Evolutionary conservation across 2,329 filamentous ascomycete species (phyloP), one percentile per base, ranked within the genome.

Genomic region (Ascochyta rabiei): DNA sequence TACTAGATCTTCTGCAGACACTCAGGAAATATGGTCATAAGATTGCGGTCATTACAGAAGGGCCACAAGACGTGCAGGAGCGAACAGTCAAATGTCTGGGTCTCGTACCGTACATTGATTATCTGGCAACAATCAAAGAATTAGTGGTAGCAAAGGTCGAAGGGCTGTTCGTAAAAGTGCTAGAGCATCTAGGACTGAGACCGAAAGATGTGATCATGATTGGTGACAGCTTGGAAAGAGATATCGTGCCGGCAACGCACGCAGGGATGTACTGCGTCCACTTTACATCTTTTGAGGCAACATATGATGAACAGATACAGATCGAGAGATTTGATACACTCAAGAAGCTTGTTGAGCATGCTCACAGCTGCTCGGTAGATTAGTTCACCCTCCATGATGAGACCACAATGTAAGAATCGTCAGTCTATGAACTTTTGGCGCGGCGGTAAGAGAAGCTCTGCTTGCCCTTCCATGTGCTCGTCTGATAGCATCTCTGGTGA

Each of bases 31-130:
- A 67, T 0, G 72, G 72, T 0, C 78, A 79, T 58, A 78, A 72
- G n/a, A 67, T 81, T 3, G 69, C 72, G 0, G 60, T 82, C 16
- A 70, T 82, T 0, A 81, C 79, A 0, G 80, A 82, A 58, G 79
- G 80, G 0, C 80, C 78, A 0, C 73, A 78, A 34, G 80, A 82
- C 62, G 75, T 78, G 2, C 80, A 82, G 48, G 70, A 78, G 56
- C 75, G 79, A 62, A 79, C 80, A 0, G 37, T 80, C 1, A 41
- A 61, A 13, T 59, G 69, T n/a, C 63, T 79, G 13, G 71, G 71
- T 6, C 12, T 76, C 24, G 28, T 18, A 34, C 34, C 52, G 0
- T 69, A 63, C 30, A 46, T 74, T 15, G 69, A 77, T 53, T 50
- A 65, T 16, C 58, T 77, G 1, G 63, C 69, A 2, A 76, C 74